Conservation (phyloP, 768 basidiomycete species). For the Suillus clintonianus region DNA sequence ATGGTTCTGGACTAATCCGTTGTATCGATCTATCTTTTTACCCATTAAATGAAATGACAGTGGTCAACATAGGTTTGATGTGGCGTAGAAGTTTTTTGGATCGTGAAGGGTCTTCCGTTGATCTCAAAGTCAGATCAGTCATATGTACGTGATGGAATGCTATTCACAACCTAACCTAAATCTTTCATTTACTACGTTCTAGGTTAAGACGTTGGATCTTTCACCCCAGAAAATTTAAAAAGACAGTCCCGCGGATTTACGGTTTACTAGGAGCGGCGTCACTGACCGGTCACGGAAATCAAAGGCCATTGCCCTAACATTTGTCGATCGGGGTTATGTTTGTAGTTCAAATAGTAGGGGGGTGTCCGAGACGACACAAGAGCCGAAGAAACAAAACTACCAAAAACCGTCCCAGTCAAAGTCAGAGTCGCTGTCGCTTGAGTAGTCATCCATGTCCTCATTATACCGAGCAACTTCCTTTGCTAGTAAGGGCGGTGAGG, state of each 20-base stretch:
- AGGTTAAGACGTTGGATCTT: background rate
- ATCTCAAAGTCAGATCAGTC: background rate
- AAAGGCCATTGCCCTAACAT: background rate
- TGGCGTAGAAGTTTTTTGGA: conserved; percentile 23
- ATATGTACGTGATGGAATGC: background rate
- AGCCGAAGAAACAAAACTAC: background rate
- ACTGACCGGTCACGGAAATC: background rate
- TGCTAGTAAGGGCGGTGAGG: background rate
- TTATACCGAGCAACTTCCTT: background rate
- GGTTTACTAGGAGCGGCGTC: too few species aligned
- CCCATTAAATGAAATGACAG: background rate
- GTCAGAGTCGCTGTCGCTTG: background rate
- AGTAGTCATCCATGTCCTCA: background rate
- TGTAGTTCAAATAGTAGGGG: background rate
- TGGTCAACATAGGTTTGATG: conserved; percentile 15
- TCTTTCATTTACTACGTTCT: background rate
- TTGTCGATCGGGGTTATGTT: background rate
- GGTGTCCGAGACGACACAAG: background rate
- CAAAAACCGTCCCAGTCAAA: background rate
- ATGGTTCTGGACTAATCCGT: background rate
- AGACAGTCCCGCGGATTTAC: background rate
- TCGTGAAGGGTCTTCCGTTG: conserved; percentile 11
- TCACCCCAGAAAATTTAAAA: background rate
- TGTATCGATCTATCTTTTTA: background rate
- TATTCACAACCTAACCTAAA: background rate